These are phyloP conservation scores for Extremus antarcticus DNA, from an alignment of 495 filamentous ascomycete species.

Conservation along the genomic window DNA sequence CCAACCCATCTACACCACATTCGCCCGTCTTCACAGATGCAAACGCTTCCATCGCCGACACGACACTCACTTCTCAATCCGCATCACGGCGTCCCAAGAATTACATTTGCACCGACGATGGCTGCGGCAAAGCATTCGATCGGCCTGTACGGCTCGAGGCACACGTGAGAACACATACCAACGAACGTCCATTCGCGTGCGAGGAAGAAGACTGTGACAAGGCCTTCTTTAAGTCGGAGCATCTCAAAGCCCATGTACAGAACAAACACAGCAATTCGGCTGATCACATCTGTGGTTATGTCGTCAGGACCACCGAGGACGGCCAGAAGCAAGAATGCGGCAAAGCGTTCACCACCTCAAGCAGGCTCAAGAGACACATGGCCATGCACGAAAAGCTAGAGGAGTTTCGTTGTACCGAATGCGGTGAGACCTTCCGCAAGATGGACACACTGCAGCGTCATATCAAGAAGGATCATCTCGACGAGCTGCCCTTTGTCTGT, in stretches of 20 bases:
- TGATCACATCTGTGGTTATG: slow-evolving; percentile 49
- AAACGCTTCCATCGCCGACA: slow-evolving; percentile 5
- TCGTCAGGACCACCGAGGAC: neutral
- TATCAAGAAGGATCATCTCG: slow-evolving; percentile 59
- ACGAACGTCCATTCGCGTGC: slow-evolving; percentile 66
- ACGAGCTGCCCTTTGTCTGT: slow-evolving; percentile 51
- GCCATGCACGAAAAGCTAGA: slow-evolving; percentile 30
- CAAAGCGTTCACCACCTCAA: slow-evolving; percentile 69
- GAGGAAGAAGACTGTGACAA: slow-evolving; percentile 60
- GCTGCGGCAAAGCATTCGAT: slow-evolving; percentile 76
- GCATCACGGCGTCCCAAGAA: slow-evolving; percentile 41
- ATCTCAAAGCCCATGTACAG: slow-evolving; percentile 74
- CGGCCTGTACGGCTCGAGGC: slow-evolving; percentile 68
- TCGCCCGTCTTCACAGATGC: slow-evolving; percentile 1
- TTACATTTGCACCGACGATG: slow-evolving; percentile 54
- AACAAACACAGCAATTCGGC: slow-evolving; percentile 64
- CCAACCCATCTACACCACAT: neutral
- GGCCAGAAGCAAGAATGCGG: slow-evolving; percentile 52
- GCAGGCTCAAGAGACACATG: slow-evolving; percentile 46
- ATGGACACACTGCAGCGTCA: slow-evolving; percentile 78
- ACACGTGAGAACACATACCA: slow-evolving; percentile 68
- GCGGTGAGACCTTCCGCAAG: slow-evolving; percentile 74
- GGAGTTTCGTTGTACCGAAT: slow-evolving; percentile 51
- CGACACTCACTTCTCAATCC: slow-evolving; percentile 5
- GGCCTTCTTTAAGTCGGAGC: slow-evolving; percentile 67